These are phyloP conservation scores for Diaporthe citriasiana DNA, from an alignment of 2,329 filamentous ascomycete genomes.

Conservation along the genomic window DNA sequence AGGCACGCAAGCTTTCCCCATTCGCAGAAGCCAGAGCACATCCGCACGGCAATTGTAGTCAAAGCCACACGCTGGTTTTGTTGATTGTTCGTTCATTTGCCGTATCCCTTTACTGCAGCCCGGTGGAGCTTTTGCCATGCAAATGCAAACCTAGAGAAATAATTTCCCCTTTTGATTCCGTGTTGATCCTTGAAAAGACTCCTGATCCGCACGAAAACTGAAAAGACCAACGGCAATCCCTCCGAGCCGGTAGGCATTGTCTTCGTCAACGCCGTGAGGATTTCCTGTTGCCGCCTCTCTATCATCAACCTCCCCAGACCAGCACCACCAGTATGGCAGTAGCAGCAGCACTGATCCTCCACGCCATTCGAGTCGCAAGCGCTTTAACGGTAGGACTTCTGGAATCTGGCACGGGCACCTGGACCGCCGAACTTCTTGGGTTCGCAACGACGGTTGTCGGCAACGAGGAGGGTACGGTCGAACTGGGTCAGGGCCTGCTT, in stretches of 20 bases:
- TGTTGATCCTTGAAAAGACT: conserved; percentile 43
- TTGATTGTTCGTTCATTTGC: conserved; percentile 61
- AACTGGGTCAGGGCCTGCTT: conserved; percentile 96
- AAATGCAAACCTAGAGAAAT: conserved; percentile 61
- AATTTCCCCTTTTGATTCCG: conserved; percentile 51
- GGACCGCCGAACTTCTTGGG: conserved; percentile 98
- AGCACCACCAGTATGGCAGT: conserved; percentile 49
- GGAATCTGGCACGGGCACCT: conserved; percentile 96
- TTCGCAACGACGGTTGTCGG: conserved; percentile 99
- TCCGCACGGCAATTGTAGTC: conserved; percentile 2
- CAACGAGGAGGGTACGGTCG: conserved; percentile 82
- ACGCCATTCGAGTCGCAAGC: conserved; percentile 41
- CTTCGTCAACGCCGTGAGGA: conserved; percentile 38
- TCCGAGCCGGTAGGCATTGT: conserved; percentile 34
- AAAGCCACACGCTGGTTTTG: conserved; percentile 51
- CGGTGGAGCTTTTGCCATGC: conserved; percentile 60
- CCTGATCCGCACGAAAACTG: conserved; percentile 49
- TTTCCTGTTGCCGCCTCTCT: conserved; percentile 38
- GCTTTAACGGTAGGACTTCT: conserved; percentile 98
- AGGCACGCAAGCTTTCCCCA: background rate
- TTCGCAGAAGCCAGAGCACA: background rate
- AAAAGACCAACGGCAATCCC: conserved; percentile 42
- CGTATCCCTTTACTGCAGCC: conserved; percentile 65
- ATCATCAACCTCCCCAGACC: conserved; percentile 42
- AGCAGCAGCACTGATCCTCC: conserved; percentile 40